Evolutionary conservation across 768 basidiomycete species (phyloP).

Genomic region (Lentinula edodes): DNA sequence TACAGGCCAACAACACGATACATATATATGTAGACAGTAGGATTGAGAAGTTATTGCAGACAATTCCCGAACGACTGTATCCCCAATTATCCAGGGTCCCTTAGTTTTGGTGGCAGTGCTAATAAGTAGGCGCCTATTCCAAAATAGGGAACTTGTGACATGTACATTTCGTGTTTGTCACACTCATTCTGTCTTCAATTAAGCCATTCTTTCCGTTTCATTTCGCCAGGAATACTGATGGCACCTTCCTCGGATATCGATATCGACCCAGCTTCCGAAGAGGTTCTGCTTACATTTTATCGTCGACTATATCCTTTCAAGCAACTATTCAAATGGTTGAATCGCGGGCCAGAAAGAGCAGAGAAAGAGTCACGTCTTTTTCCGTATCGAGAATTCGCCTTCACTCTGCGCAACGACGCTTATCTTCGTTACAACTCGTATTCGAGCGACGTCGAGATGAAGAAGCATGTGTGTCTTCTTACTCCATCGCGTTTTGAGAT

Average conservation of each 20-base stretch:
- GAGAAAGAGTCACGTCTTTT: constrained; percentile 75
- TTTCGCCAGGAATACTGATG: background rate
- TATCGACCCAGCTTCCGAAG: constrained; percentile 9
- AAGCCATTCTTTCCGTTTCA: background rate
- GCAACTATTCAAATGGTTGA: constrained; percentile 90
- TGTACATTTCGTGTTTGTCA: background rate
- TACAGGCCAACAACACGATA: background rate
- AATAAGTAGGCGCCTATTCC: background rate
- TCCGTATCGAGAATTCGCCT: constrained; percentile 93
- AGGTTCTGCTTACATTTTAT: constrained; percentile 67
- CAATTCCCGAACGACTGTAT: no score
- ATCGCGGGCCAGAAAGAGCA: constrained; percentile 51
- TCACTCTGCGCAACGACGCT: constrained; percentile 85
- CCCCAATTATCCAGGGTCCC: no score
- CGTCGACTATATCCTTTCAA: constrained; percentile 91
- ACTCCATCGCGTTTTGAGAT: constrained; percentile 97
- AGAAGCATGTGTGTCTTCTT: constrained; percentile 77
- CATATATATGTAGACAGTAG: no score
- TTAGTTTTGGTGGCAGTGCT: background rate
- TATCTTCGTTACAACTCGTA: constrained; percentile 97
- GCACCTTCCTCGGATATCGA: background rate
- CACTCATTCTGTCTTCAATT: background rate
- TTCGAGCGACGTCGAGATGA: constrained; percentile 78
- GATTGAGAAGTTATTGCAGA: no score
- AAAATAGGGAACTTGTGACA: background rate